phyloP scores from a whole-genome alignment of 2,329 filamentous ascomycete genomes.

The Paecilomyces niveus region DNA sequence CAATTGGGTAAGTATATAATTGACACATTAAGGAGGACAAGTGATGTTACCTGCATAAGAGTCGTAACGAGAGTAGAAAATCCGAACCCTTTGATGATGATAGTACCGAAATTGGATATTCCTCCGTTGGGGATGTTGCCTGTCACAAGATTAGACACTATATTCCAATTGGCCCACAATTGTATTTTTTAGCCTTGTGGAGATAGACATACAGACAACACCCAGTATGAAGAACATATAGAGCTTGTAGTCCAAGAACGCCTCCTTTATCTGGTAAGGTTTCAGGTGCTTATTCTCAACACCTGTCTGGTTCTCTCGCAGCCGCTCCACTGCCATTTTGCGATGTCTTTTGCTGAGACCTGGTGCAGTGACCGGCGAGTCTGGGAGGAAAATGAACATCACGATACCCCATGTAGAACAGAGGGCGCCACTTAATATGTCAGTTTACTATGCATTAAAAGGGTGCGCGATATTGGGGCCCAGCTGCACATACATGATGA shows the following conservation, averaged over 20 bases:
- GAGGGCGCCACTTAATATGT: slow-evolving; percentile 36
- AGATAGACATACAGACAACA: slow-evolving; percentile 29
- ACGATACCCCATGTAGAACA: slow-evolving; percentile 55
- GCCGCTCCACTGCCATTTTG: slow-evolving; percentile 48
- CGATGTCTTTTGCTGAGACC: slow-evolving; percentile 47
- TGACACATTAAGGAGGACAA: neutral
- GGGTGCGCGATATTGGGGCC: neutral
- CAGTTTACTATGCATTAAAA: neutral
- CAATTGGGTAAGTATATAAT: neutral
- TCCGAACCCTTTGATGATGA: slow-evolving; percentile 53
- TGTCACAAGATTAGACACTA: neutral
- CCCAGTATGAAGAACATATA: slow-evolving; percentile 52
- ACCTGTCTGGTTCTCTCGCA: slow-evolving; percentile 53
- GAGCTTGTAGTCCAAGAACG: slow-evolving; percentile 52
- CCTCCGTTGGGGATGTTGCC: slow-evolving; percentile 51
- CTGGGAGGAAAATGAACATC: slow-evolving; percentile 51
- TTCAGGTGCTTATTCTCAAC: slow-evolving; percentile 52
- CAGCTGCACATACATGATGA: slow-evolving; percentile 45
- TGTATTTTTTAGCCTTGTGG: too few species aligned
- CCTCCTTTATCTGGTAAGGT: slow-evolving; percentile 49
- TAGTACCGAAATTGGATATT: slow-evolving; percentile 52
- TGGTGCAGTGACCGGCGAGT: slow-evolving; percentile 49
- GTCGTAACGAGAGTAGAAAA: slow-evolving; percentile 49
- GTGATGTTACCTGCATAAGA: slow-evolving; percentile 37
- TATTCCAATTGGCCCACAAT: too few species aligned